Conservation (phyloP, 495 filamentous ascomycete genomes). For the Aspergillus conjunctus region DNA sequence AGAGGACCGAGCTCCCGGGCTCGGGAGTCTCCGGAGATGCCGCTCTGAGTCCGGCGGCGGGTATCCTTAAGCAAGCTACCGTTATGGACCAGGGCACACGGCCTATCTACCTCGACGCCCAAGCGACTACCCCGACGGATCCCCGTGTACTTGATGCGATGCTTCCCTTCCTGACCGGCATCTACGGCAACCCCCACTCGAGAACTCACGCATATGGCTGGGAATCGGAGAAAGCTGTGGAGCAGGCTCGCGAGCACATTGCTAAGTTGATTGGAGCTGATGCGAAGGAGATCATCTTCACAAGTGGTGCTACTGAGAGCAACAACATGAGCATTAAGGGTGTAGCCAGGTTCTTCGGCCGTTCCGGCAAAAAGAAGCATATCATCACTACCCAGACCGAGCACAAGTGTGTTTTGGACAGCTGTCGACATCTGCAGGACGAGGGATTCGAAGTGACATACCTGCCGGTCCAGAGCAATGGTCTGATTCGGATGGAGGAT, state of each 20-base stretch:
- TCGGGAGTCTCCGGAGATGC: conserved; percentile 62
- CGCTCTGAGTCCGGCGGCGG: conserved; percentile 79
- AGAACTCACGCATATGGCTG: conserved; percentile 98
- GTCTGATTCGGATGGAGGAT: conserved; percentile 79
- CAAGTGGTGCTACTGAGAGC: conserved; percentile 95
- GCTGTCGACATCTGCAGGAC: conserved; percentile 93
- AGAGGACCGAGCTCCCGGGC: conserved; percentile 56
- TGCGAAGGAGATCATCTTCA: conserved; percentile 98
- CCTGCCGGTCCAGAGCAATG: conserved; percentile 82
- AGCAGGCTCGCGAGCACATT: conserved; percentile 79
- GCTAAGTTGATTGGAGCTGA: conserved; percentile 90
- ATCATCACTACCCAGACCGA: conserved; percentile 97
- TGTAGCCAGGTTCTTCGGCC: conserved; percentile 90
- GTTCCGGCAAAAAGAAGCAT: conserved; percentile 95
- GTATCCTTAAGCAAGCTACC: conserved; percentile 88
- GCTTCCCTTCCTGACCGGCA: conserved; percentile 89
- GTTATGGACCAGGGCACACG: conserved; percentile 92
- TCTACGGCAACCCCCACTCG: conserved; percentile 97
- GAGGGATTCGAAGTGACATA: conserved; percentile 97
- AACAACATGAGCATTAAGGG: conserved; percentile 99
- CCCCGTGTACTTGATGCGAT: conserved; percentile 94
- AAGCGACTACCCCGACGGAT: conserved; percentile 95
- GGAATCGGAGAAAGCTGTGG: conserved; percentile 94
- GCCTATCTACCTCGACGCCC: conserved; percentile 98
- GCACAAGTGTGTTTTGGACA: conserved; percentile 98